Base-by-base conservation (phyloP, 2,329 filamentous ascomycete species). In the Aschersonia sp. region DNA sequence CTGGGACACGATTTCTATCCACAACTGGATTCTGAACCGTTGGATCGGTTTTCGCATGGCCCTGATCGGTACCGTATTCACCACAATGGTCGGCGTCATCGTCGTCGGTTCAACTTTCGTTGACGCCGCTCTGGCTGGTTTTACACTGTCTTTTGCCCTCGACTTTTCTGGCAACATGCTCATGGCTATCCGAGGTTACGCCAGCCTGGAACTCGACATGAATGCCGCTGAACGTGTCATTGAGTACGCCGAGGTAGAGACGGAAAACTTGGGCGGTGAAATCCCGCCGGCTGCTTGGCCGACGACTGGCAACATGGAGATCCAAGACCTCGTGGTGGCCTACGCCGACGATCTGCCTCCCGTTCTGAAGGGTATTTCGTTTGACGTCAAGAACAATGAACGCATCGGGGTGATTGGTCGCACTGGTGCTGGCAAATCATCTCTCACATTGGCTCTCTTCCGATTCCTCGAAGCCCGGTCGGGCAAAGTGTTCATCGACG, bases 381-480 rank as follows among this genome's bases (percentile, higher is more conserved):
- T 90, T 61, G 67, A 64, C 11, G 74, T 87, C 10, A 70, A 78
- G 41, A 71, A 75, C 47, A 83, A 82, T 52, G 78, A 88, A 63
- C 71, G 85, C 11, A 67, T 89, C 12, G 84, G 84, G n/a, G 79
- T 88, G 4, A 79, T 89, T 5, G 85, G 85, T 9, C 77, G 85
- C 12, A 89, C 85, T 0, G 85, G 85, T 4, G 84, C 84, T 0
- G 85, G 85, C 49, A 89, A 89, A 63, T 86, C 82, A 0, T 85
- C 81, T 0, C 64, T 89, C 29, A 87, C 85, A 0, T 68, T 88
- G 1, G 83, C 85, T 0, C 67, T 89, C 1, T 88, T 89, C 72
- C 80, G 85, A 22, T 87, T 89, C 67, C 66, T 89, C 10, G 83
- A 87, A 59, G 76, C 81, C 0, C 65, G 72, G 5, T 73, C 78